Evolutionary conservation across 345 rosid species (phyloP), one percentile per base, ranked within the genome.

Genomic region (Sisymbrium altissimum): DNA sequence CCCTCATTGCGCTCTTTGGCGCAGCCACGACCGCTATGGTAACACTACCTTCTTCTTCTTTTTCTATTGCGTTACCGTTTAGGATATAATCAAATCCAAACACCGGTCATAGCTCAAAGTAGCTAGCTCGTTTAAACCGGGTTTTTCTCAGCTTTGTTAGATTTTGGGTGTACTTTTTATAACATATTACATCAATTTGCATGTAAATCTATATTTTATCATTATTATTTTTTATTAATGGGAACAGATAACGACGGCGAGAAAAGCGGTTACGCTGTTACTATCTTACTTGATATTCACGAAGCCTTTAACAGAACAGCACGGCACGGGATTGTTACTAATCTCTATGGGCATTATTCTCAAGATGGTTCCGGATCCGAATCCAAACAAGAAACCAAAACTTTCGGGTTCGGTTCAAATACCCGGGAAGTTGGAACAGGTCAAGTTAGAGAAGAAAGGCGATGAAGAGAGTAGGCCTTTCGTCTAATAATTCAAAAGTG

Each of bases 1-100:
- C 89, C 13, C 93, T 92, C 81, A 86, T 89, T 62, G 96, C 96
- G 2, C 74, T 92, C 54, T 92, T 89, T 9, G 96, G 97, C 5
- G 97, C 97, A 63, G 96, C 97, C 55, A 84, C 89, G 13, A 92
- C 96, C 44, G 96, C 97, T 40, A 89, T 92, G 96, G 96, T 89
- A 91, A 69, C 7, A 3, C 38, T n/a, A 19, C 30, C 40, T 32
- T 30, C 25, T 18, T 32, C 17, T 41, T 71, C 19, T 53, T 63
- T 52, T 13, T 52, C 10, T 33, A 40, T 7, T 10, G 30, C 38
- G 45, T 10, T 59, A 2, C 3, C 3, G 36, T 46, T 48, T 21
- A 21, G 32, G 3, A 14, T 41, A 40, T 27, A 4, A 13, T 43
- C 17, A 5, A 23, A 14, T 43, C 46, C 7, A 43, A 43, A 14